These are phyloP conservation scores for Linanthus parryae DNA, from an alignment of 148 eudicot genomes.

Conservation along the genomic window DNA sequence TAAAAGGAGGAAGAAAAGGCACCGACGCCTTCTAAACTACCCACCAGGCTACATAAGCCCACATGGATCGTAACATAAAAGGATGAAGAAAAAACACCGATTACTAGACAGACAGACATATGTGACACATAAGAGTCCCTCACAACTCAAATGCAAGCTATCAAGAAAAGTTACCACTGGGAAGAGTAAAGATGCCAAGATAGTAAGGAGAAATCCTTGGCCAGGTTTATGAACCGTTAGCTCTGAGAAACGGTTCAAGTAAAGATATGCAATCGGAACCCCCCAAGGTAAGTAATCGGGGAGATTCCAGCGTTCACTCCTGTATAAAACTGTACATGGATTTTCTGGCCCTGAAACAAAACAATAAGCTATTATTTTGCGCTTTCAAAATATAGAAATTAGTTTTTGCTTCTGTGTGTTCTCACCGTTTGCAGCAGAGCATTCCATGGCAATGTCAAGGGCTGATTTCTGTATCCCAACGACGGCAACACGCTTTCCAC, in stretches of 20 bases:
- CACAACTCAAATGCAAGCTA: too few species aligned
- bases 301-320: slow-evolving; percentile 54
- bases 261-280: slow-evolving; percentile 28
- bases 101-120: too few species aligned
- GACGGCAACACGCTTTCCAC: slow-evolving; percentile 44
- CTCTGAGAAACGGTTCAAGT: slow-evolving; percentile 57
- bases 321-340: slow-evolving; percentile 53
- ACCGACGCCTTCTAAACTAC: too few species aligned
- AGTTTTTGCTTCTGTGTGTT: not conserved
- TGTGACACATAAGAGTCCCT: too few species aligned
- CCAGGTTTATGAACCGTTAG: slow-evolving; percentile 67
- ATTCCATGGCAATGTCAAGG: slow-evolving; percentile 58
- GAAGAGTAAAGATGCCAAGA: slow-evolving; percentile 48
- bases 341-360: slow-evolving; percentile 33
- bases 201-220: slow-evolving; percentile 34
- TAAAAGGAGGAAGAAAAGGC: too few species aligned
- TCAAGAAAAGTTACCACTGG: slow-evolving; percentile 68
- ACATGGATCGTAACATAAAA: too few species aligned
- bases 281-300: slow-evolving; percentile 53
- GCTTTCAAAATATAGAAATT: not conserved
- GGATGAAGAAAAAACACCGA: too few species aligned
- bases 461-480: slow-evolving; percentile 69
- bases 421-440: slow-evolving; percentile 41
- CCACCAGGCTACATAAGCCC: too few species aligned
- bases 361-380: not conserved